Base-by-base conservation (phyloP, 768 basidiomycete genomes). In the Pulveroboletus sp. region DNA sequence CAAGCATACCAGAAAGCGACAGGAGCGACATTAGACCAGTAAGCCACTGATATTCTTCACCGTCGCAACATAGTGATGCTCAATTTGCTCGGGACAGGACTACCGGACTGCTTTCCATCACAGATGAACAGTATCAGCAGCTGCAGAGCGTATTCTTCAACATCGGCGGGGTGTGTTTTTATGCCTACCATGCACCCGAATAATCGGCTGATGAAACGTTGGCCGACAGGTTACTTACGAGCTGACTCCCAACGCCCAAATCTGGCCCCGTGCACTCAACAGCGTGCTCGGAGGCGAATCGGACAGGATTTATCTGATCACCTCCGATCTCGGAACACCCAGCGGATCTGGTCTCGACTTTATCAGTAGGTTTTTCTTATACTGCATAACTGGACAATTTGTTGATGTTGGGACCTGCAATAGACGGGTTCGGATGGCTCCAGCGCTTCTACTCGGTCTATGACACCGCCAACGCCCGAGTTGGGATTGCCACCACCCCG, bases 211-310 rank as follows among this genome's bases (percentile, higher is more conserved):
- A 50, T 9, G 12, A 2, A 16, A n/a, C n/a, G 5, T 17, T 32
- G 29, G 19, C 7, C n/a, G n/a, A 38, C 50, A 80, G 76, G 66
- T 66, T 14, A 75, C 73, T 8, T 83, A 74, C 56, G 78, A 79
- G 62, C 55, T 87, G 47, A 81, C 78, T 3, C 61, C 79, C 14
- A 82, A 85, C 56, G 84, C 81, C 4, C 85, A 88, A 72, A 79
- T 83, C 52, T 87, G 84, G 82, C 84, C 84, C 1, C 78, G 81
- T 40, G 58, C 70, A 4, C 69, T 80, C 52, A 86, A 87, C 68
- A 63, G 69, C 16, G 65, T 67, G 29, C 74, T 88, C 13, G 82
- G 83, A 48, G 86, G 86, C 39, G 61, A 67, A 23, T 53, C 67
- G 5, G 57, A 61, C 56, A 63, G 64, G 46, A 84, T 85, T 53